These are phyloP conservation scores for Lasiodiplodia sp. DNA, from an alignment of 2,329 filamentous ascomycete species.

Conservation along the genomic window DNA sequence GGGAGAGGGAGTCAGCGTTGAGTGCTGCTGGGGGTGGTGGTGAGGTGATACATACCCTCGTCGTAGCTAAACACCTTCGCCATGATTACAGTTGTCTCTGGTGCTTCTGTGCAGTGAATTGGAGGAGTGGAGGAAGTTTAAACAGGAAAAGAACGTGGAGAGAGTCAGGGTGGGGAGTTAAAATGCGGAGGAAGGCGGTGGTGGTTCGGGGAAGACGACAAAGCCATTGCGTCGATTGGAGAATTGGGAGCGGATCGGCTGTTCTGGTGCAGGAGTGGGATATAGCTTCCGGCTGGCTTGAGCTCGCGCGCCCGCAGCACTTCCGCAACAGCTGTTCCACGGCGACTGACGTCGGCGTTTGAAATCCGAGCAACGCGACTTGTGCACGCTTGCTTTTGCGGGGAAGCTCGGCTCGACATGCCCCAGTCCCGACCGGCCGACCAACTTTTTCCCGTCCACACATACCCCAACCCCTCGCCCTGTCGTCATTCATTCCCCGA, in stretches of 20 bases:
- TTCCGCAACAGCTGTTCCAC: background rate
- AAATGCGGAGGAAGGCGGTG: constrained; percentile 14
- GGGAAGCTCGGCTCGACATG: constrained; percentile 29
- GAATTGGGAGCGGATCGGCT: constrained; percentile 23
- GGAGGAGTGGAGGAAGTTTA: background rate
- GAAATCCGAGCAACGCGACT: constrained; percentile 19
- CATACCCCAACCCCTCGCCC: background rate
- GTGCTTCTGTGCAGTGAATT: background rate
- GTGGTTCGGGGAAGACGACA: constrained; percentile 22
- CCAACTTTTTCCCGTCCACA: constrained; percentile 18
- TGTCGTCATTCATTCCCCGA: background rate
- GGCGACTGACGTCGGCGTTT: constrained; percentile 28
- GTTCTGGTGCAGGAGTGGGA: constrained; percentile 26
- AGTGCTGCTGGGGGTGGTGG: constrained; percentile 1
- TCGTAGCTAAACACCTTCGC: constrained; percentile 71
- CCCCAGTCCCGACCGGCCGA: background rate
- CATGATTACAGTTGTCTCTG: constrained; percentile 53
- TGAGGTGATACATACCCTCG: constrained; percentile 59
- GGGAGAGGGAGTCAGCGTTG: constrained; percentile 56
- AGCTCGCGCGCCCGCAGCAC: background rate
- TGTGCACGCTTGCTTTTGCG: background rate
- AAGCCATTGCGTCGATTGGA: constrained; percentile 26
- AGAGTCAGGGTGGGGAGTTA: constrained; percentile 6
- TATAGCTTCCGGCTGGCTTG: constrained; percentile 25
- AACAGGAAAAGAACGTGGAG: background rate